Evolutionary conservation across 768 basidiomycete genomes (phyloP).

Genomic region (Agaricus sinodeliciosus): DNA sequence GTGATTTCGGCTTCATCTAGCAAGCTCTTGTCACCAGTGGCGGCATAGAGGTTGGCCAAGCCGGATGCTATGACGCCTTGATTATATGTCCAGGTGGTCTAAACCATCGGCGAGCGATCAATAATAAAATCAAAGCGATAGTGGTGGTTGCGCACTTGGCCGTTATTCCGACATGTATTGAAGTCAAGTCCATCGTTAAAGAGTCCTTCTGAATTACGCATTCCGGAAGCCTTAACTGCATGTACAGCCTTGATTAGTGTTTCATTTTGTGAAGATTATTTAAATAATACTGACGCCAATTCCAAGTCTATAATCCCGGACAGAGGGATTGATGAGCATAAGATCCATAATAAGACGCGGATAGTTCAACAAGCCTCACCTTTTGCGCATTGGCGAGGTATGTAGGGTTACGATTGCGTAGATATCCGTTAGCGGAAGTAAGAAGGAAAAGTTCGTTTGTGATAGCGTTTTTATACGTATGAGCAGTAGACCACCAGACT

Average conservation of each 20-base stretch:
- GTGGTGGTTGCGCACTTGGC: constrained; percentile 23
- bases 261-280: background rate
- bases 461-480: constrained; percentile 54
- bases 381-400: constrained; percentile 45
- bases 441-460: constrained; percentile 54
- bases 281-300: constrained; percentile 24
- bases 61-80: constrained; percentile 54
- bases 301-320: constrained; percentile 22
- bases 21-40: constrained; percentile 30
- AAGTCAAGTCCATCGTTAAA: constrained; percentile 39
- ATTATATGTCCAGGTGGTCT: constrained; percentile 59
- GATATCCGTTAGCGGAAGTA: constrained; percentile 41
- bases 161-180: constrained; percentile 34
- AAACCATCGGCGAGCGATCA: background rate
- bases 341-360: background rate
- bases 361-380: constrained; percentile 18
- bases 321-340: background rate
- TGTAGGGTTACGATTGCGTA: constrained; percentile 27
- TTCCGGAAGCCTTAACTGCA: constrained; percentile 34
- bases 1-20: constrained; percentile 45
- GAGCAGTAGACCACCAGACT: constrained; percentile 55
- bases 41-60: constrained; percentile 36
- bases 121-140: background rate
- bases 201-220: constrained; percentile 38
- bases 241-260: background rate